phyloP scores from a whole-genome alignment of 169 alveolate species.

The Eimeria acervulina region DNA sequence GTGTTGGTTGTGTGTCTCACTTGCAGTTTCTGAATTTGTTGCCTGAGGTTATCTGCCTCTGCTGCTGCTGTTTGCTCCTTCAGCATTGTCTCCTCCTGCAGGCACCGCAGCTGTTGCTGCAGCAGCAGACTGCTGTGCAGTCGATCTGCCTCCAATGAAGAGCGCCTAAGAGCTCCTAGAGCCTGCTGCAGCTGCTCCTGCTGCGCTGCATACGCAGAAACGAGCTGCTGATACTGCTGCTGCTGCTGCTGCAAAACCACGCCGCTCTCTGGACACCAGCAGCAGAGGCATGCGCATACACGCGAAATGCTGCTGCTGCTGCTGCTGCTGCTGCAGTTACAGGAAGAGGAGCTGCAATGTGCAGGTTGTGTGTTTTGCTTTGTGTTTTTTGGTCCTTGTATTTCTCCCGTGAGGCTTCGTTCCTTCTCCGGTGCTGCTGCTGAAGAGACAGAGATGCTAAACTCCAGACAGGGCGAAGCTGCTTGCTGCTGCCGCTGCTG shows the following conservation, averaged over 20 bases:
- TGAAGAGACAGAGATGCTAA: background rate
- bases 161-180: background rate
- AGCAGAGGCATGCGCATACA: slow-evolving; percentile 7
- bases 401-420: background rate
- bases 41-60: slow-evolving; percentile 6
- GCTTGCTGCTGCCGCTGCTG: slow-evolving; percentile 34
- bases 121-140: slow-evolving; percentile 6
- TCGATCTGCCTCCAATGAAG: background rate
- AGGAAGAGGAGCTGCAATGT: background rate
- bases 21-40: background rate
- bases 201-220: slow-evolving; percentile 14
- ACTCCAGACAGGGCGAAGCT: background rate
- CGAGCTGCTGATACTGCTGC: slow-evolving; percentile 61
- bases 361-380: background rate
- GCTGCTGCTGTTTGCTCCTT: slow-evolving; percentile 13
- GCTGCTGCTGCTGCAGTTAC: slow-evolving; percentile 26
- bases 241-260: slow-evolving; percentile 24
- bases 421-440: background rate
- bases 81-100: background rate
- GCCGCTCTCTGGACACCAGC: slow-evolving; percentile 24
- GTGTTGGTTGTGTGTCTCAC: background rate
- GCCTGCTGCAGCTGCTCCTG: slow-evolving; percentile 46
- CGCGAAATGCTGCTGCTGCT: slow-evolving; percentile 1
- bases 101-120: background rate
- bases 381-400: background rate